These are phyloP conservation scores for Microcyclosporella mali DNA, from an alignment of 2,329 filamentous ascomycete genomes.

Conservation along the genomic window DNA sequence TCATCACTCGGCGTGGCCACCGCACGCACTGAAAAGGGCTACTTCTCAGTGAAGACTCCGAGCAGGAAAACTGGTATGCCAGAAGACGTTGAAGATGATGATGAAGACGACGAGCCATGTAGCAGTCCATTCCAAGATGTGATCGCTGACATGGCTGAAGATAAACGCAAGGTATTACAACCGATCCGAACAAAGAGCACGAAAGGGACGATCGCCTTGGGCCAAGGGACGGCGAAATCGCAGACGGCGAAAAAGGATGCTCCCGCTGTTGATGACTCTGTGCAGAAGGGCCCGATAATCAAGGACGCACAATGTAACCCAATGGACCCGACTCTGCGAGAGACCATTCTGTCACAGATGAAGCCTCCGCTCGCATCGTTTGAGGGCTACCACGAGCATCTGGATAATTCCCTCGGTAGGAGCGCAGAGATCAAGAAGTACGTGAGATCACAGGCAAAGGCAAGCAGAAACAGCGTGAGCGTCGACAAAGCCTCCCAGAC, in stretches of 20 bases:
- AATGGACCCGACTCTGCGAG: conserved; percentile 67
- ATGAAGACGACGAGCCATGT: conserved; percentile 45
- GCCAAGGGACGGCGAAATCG: conserved; percentile 28
- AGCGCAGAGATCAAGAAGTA: conserved; percentile 75
- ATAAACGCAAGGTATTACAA: conserved; percentile 43
- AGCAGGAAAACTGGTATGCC: conserved; percentile 51
- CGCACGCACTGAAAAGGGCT: conserved; percentile 50
- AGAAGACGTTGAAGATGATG: conserved; percentile 31
- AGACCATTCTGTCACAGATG: conserved; percentile 67
- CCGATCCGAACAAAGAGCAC: conserved; percentile 46
- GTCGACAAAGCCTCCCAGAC: conserved; percentile 57
- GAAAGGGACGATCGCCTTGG: conserved; percentile 38
- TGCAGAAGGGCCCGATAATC: conserved; percentile 65
- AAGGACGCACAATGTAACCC: conserved; percentile 83
- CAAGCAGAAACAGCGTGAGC: conserved; percentile 47
- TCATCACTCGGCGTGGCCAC: conserved; percentile 68
- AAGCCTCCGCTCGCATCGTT: conserved; percentile 69
- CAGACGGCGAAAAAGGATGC: conserved; percentile 24
- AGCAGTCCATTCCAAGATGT: conserved; percentile 70
- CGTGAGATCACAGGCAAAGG: conserved; percentile 59
- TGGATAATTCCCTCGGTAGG: conserved; percentile 56
- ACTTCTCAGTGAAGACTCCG: conserved; percentile 66
- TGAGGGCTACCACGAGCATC: conserved; percentile 71
- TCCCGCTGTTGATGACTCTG: conserved; percentile 35
- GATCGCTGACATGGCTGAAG: conserved; percentile 44